Evolutionary conservation across 768 basidiomycete species (phyloP), one percentile per base, ranked within the genome.

Genomic region (Dacryopinax primogenitus): DNA sequence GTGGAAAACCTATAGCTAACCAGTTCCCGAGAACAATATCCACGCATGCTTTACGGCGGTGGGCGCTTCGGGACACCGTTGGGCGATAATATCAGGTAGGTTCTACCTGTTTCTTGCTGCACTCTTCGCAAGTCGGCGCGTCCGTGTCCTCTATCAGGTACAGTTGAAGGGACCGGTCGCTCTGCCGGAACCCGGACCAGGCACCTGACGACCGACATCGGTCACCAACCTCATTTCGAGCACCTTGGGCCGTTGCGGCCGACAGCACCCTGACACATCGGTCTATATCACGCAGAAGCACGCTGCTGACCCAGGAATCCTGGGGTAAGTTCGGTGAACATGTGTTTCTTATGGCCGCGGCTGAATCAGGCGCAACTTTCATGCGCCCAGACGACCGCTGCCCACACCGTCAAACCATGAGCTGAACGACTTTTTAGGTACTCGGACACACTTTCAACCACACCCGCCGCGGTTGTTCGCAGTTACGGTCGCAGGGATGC

Each of bases 311-410:
- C 13, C 23, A 30, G 18, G 51, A 58, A 58, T 58, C 15, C 4
- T 18, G 51, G 30, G 51, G 30, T 9, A 26, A 32, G 30, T 58
- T 58, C 51, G 4, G 26, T 32, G 26, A 58, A 28, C 9, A 13
- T 58, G 51, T 3, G 9, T 28, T 21, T 58, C 4, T 6, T 26
- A 58, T 58, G 51, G 4, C 51, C 30, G 51, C 30, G 51, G 30
- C 13, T 23, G 9, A 6, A 28, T 30, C 30, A 58, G 51, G 26
- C 51, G 51, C 51, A 58, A 28, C 26, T 30, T 28, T 58, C 51
- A 58, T 28, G 51, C 51, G 51, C 51, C 32, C 51, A 58, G 51
- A 58, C 51, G 51, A 58, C 51, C 51, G 18, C 41, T 7, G 41
- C 41, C 18, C 6, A 23, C 41, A 44, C 18, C 7, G 7, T 4